Evolutionary conservation across 2,329 filamentous ascomycete species (phyloP), one percentile per base, ranked within the genome.

Genomic region (Claviceps sp.): DNA sequence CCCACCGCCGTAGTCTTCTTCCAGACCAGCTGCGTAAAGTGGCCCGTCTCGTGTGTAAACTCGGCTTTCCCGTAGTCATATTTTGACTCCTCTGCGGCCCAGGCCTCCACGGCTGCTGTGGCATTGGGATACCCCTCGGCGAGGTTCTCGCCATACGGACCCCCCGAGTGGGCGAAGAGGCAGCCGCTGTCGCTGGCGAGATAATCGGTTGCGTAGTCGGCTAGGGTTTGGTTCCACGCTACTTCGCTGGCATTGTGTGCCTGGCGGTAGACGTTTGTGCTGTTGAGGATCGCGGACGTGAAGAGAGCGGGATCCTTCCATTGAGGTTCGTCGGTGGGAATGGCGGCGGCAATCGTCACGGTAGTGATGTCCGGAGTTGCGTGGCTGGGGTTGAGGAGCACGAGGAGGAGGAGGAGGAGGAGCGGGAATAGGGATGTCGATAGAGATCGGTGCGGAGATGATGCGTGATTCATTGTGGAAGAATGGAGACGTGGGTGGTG

Each of bases 161-260:
- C 81, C 51, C 74, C 74, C 56, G 71, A 78, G 67, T 84, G 81
- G 50, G 67, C 61, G 56, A 82, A 79, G 2, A 62, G 60, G 64
- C 77, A 78, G 54, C 61, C 58, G 52, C 57, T 61, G 44, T 60
- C 58, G 47, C 60, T 58, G 16, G 78, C 68, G 59, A 78, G 86
- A 1, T 68, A 60, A 22, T 22, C 20, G 4, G 58, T 55, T 0
- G 84, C 82, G 55, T 73, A 82, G 3, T 64, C 59, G 1, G 77
- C 77, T 6, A 85, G 72, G 0, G 81, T 84, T 5, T 67, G 60
- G 67, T 89, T 88, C 84, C 85, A 89, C 3, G 58, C 55, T 3
- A 88, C 61, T 1, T 66, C 62, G 0, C 67, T 67, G 37, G 82
- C 84, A 58, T 81, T 79, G 67, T 88, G 82, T 55, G 79, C 66